Evolutionary conservation across 441 rosid genomes (phyloP), one percentile per base, ranked within the genome.

Genomic region (Pelargonium australe): DNA sequence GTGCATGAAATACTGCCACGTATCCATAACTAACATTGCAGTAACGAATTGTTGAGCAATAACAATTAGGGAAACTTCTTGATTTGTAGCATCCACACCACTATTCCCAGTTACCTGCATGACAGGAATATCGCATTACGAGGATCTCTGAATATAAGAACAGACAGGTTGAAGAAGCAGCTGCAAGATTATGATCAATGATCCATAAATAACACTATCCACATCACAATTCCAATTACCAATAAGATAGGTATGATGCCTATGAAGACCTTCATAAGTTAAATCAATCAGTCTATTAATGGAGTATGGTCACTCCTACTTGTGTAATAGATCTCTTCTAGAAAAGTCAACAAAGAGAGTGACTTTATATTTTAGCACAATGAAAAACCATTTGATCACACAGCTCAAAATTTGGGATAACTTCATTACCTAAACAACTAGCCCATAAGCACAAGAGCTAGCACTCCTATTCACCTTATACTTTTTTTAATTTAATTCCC

Each of bases 1-100:
- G 69, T 94, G 97, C 83, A 91, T 80, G 77, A 91, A 91, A 72
- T 94, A 94, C 62, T 94, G 96, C 96, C 97, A 91, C 0, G 97
- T 88, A 80, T 94, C 99, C 77, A 94, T 61, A 62, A 94, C 84
- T 49, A 91, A 23, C 97, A 89, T 94, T 25, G 88, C 98, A 0
- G 71, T 80, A 25, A 91, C 53, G 72, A 95, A 80, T 70, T 95
- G 97, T 71, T 88, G 82, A 57, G 78, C 83, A 16, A 88, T 76
- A 47, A 84, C 80, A 10, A 84, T 17, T 37, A 87, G 16, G 5
- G 99, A 89, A 57, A 78, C 66, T 10, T 75, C 76, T 69, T 85
- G 81, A 7, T 64, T 76, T 3, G 72, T 63, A 10, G 71, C 72
- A 76, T 72, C 77, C 49, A 64, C 79, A 0, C 70, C 68, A 77